These are phyloP conservation scores for Penicillium sp. DNA, from an alignment of 2,329 filamentous ascomycete species.

Conservation along the genomic window DNA sequence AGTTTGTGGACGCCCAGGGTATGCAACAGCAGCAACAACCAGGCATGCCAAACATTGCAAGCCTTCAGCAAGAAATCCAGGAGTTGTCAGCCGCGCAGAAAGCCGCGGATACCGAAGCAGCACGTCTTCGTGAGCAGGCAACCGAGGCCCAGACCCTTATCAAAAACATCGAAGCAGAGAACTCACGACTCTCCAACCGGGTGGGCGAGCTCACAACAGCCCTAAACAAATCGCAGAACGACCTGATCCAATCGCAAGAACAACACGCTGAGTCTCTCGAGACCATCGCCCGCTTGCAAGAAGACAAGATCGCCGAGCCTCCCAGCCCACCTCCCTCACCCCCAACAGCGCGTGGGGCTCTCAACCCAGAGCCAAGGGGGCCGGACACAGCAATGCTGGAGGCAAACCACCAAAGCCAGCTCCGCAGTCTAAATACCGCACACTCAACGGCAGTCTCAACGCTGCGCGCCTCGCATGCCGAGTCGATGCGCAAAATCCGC, in stretches of 20 bases:
- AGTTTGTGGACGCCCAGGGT: slow-evolving; percentile 19
- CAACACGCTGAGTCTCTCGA: slow-evolving; percentile 33
- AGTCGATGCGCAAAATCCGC: slow-evolving; percentile 38
- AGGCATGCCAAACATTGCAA: slow-evolving; percentile 14
- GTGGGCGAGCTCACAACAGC: slow-evolving; percentile 35
- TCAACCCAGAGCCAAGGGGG: slow-evolving; percentile 4
- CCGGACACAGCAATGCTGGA: slow-evolving; percentile 24
- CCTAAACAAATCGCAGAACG: slow-evolving; percentile 32
- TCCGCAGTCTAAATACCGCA: slow-evolving; percentile 37
- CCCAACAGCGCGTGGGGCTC: slow-evolving; percentile 13
- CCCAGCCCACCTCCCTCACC: slow-evolving; percentile 33
- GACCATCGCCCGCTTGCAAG: slow-evolving; percentile 32
- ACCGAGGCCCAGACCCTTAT: slow-evolving; percentile 38
- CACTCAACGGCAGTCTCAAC: slow-evolving; percentile 39
- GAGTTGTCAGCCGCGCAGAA: slow-evolving; percentile 29
- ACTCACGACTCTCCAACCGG: slow-evolving; percentile 35
- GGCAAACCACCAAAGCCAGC: slow-evolving; percentile 36
- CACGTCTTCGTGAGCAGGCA: slow-evolving; percentile 36
- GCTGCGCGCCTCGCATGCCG: slow-evolving; percentile 38
- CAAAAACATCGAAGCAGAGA: slow-evolving; percentile 41
- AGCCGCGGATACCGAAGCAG: slow-evolving; percentile 35
- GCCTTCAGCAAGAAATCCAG: slow-evolving; percentile 31
- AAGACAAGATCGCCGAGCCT: slow-evolving; percentile 28
- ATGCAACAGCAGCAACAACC: slow-evolving; percentile 22
- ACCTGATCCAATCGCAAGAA: slow-evolving; percentile 31